Evolutionary conservation across 345 rosid genomes (phyloP).

Genomic region (Dovyalis caffra): DNA sequence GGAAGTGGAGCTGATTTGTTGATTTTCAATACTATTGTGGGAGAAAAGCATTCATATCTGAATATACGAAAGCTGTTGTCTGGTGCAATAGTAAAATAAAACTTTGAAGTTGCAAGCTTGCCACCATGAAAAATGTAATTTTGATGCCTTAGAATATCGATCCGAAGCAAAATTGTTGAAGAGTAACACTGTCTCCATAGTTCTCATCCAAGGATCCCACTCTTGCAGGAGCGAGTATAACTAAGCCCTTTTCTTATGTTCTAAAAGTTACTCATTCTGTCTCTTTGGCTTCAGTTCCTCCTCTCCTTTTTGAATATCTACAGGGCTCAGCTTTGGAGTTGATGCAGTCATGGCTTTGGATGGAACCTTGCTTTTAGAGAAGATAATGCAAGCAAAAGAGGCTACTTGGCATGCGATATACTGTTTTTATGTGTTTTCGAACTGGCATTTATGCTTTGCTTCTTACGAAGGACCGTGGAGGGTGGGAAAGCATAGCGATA

Average conservation of each 20-base stretch:
- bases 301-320: slow-evolving; percentile 15
- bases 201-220: neutral
- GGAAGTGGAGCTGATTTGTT: neutral
- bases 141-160: neutral
- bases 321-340: slow-evolving; percentile 86
- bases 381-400: slow-evolving; percentile 94
- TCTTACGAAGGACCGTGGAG: too few species aligned
- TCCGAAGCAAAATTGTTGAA: neutral
- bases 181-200: neutral
- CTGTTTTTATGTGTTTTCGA: neutral
- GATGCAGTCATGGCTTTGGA: slow-evolving; percentile 80
- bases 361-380: slow-evolving; percentile 80
- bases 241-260: neutral
- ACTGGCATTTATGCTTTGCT: too few species aligned
- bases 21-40: neutral
- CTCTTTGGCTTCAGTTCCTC: slow-evolving; percentile 1
- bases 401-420: slow-evolving; percentile 26
- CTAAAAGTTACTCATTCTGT: neutral
- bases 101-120: neutral
- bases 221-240: neutral
- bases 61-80: too few species aligned
- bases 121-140: neutral
- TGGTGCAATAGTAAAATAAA: too few species aligned
- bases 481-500: too few species aligned
- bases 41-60: too few species aligned